Evolutionary conservation across 2,329 filamentous ascomycete species (phyloP), one percentile per base, ranked within the genome.

Genomic region (Paecilomyces sp.): DNA sequence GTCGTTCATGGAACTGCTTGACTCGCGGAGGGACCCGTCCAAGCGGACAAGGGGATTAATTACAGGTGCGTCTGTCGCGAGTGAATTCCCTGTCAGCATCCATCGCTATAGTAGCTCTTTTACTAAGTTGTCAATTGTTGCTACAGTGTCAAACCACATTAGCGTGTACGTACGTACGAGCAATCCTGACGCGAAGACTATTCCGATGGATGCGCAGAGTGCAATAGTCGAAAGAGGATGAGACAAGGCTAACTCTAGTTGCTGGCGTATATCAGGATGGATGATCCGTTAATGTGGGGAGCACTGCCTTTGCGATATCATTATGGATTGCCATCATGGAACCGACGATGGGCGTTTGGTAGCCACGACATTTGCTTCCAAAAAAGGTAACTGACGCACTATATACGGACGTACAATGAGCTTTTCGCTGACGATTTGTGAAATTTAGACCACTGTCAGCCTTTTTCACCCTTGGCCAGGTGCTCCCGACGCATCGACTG

Each of bases 291-390:
- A 60, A 87, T 97, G 66, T 99, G 93, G 93, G 94, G 93, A 18
- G 85, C 91, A 36, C 79, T 99, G 3, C 94, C 94, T 1, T 74
- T 90, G 54, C 82, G 83, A 56, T 91, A 94, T 70, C 79, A 85
- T 64, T 86, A 89, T 68, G 85, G 87, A 61, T 85, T 89, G 22
- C 80, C 83, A 59, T 71, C 70, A 7, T 76, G 71, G 67, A 94
- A 92, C 71, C 82, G 92, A 69, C 86, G 94, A 72, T 97, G 92
- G 91, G 86, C 88, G 9, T 83, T 99, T 58, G 94, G 91, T 25
- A 95, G 92, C 68, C 91, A 97, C 73, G 94, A 99, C 74, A 92
- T 99, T 61, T 97, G 92, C 77, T 99, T 95, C 75, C 88, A 88
- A 68, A 93, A 91, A 71, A 88, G 85, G 91, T 94, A 77, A 62